These are phyloP conservation scores for Daldinia decipiens DNA, from an alignment of 495 filamentous ascomycete species.

Conservation along the genomic window DNA sequence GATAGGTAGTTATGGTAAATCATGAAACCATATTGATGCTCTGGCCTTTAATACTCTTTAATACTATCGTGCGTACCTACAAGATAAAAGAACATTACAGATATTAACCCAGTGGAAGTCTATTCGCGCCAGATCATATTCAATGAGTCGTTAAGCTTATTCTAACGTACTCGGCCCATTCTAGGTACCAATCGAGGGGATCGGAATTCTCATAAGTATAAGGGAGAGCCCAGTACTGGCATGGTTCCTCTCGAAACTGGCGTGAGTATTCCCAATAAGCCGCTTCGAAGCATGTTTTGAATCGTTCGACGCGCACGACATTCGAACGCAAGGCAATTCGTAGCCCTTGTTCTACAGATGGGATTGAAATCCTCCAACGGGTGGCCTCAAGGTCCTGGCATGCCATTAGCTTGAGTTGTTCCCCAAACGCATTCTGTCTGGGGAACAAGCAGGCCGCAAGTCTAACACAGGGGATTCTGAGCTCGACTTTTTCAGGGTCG, in stretches of 20 bases:
- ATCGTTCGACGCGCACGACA: background rate
- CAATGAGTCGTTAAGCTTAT: background rate
- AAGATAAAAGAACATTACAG: no score
- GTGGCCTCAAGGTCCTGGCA: background rate
- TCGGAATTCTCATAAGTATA: background rate
- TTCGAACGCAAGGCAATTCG: background rate
- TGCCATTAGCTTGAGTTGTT: background rate
- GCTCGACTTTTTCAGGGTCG: background rate
- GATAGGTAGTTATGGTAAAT: no score
- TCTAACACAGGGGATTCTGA: background rate
- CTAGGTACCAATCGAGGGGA: background rate
- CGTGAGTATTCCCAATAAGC: background rate
- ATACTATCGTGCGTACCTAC: no score
- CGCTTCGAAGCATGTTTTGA: background rate
- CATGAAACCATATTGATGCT: no score
- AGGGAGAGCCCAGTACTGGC: no score
- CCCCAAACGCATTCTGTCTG: background rate
- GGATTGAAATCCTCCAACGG: background rate
- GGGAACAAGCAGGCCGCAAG: background rate
- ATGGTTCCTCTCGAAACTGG: background rate
- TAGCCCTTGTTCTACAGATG: background rate
- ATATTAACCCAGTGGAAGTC: background rate
- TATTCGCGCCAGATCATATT: background rate
- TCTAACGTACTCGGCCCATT: slow-evolving; percentile 3
- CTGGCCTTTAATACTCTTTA: no score